These are phyloP conservation scores for Arabidopsis lyrata DNA, from an alignment of 441 rosid species.

Conservation along the genomic window DNA sequence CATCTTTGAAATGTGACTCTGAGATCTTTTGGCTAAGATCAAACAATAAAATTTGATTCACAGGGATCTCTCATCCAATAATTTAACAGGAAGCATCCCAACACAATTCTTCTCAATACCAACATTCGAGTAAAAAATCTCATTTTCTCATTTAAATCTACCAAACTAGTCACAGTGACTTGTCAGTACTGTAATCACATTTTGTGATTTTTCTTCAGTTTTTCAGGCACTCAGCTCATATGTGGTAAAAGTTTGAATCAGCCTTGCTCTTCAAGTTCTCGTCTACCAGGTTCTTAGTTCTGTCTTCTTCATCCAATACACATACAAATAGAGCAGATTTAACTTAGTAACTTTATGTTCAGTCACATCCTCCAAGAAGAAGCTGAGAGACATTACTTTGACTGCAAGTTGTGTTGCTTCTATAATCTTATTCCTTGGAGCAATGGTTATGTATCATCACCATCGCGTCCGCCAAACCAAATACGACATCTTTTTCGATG, in stretches of 20 bases:
- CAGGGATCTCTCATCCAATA: conserved; percentile 88
- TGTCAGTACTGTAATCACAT: conserved; percentile 4
- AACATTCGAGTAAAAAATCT: conserved; percentile 66
- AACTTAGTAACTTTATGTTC: conserved; percentile 37
- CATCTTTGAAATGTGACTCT: conserved; percentile 17
- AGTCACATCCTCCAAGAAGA: conserved; percentile 69
- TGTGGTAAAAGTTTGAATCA: conserved; percentile 75
- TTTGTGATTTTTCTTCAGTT: conserved; percentile 56
- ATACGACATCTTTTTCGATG: conserved; percentile 73
- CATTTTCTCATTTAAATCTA: not conserved
- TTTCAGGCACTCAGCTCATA: conserved; percentile 68
- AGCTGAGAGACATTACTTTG: conserved; percentile 58
- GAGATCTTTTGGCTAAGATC: conserved; percentile 8
- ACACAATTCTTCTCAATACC: conserved; percentile 64
- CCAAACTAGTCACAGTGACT: not conserved
- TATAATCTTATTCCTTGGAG: conserved; percentile 57
- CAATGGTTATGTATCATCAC: conserved; percentile 58
- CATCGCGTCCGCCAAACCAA: conserved; percentile 52
- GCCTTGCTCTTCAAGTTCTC: conserved; percentile 72
- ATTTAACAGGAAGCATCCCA: conserved; percentile 75
- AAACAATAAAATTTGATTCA: conserved; percentile 25
- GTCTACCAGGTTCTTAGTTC: conserved; percentile 60
- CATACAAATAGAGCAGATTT: conserved; percentile 12
- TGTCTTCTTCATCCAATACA: conserved; percentile 16
- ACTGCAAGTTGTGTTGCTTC: conserved; percentile 66